Evolutionary conservation across 192 early-diverging fungal genomes (phyloP), one percentile per base, ranked within the genome.

Genomic region (Lunasporangiospora selenospora): DNA sequence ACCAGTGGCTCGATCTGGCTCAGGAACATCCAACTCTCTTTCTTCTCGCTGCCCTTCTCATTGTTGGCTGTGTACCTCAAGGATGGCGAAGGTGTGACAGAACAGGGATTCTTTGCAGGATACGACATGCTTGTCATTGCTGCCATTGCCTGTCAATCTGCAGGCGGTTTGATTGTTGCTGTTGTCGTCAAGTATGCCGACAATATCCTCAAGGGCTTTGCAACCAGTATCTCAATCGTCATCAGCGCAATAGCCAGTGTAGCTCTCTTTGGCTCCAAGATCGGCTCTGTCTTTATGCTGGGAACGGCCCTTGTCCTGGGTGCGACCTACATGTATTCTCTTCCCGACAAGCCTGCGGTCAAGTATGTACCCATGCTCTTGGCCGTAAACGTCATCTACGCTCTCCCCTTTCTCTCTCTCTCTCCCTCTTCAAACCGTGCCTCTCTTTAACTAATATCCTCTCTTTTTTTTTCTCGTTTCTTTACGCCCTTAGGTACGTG

Each of bases 151-250:
- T 90, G 88, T 66, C 95, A 97, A 78, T 95, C 97, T 0, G 65
- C 91, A 16, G 97, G 97, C 36, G 97, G 97, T 6, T 79, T 99
- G 8, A 87, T 99, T 53, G 97, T 98, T 1, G 95, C 97, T 0
- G 63, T 99, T 1, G 96, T 99, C 3, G 96, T 99, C 38, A 96
- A 98, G 80, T 98, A 95, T 75, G 96, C 97, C 0, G 96, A 99
- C 67, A 99, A 98, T 62, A 98, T 99, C 56, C 80, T 99, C 34
- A 99, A 99, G 70, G 95, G 97, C n/a, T 99, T 99, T 82, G 95
- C 97, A 9, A 98, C 96, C 6, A 93, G 91, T 51, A 88, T 99
- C 49, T 93, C 95, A 34, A 98, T 99, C 53, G 89, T 99, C 36
- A 81, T 99, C 37, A 96, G 93, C 8, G 91, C 85, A 37, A 57